These are phyloP conservation scores for Ajuga chamaepitys DNA, from an alignment of 257 asterid species.

Conservation along the genomic window DNA sequence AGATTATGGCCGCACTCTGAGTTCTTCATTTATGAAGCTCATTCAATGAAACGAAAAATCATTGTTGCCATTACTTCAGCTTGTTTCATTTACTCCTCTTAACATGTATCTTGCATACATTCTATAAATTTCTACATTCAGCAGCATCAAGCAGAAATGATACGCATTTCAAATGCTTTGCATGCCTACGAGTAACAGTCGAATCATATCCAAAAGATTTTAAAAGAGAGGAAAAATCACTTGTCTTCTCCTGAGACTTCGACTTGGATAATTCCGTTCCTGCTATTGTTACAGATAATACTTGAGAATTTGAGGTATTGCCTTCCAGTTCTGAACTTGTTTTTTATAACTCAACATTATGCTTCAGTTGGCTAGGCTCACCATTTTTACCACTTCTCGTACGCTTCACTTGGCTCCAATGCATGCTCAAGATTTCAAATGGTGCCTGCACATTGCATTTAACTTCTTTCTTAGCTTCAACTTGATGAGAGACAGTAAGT, in stretches of 20 bases:
- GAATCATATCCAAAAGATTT: neutral
- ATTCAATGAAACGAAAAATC: no score
- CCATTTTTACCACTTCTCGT: slow-evolving; percentile 3
- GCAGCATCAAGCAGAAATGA: slow-evolving; percentile 16
- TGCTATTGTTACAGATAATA: slow-evolving; percentile 13
- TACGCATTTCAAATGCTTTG: neutral
- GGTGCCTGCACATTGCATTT: neutral
- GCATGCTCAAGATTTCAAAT: slow-evolving; percentile 7
- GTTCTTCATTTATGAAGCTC: no score
- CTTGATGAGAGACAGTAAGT: no score
- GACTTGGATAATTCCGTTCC: neutral
- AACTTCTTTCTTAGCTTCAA: neutral
- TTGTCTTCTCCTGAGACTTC: neutral
- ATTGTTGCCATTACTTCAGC: no score
- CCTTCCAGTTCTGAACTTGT: neutral
- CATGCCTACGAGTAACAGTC: neutral
- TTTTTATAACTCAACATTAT: neutral
- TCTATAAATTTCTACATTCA: no score
- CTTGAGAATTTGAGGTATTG: neutral
- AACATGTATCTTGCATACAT: no score
- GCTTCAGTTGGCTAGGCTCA: neutral
- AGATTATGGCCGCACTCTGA: no score
- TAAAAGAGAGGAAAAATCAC: no score
- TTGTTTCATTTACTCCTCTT: no score
- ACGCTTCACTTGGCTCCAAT: slow-evolving; percentile 7